Conservation (phyloP, 306 rosid genomes). For the Senna tora region DNA sequence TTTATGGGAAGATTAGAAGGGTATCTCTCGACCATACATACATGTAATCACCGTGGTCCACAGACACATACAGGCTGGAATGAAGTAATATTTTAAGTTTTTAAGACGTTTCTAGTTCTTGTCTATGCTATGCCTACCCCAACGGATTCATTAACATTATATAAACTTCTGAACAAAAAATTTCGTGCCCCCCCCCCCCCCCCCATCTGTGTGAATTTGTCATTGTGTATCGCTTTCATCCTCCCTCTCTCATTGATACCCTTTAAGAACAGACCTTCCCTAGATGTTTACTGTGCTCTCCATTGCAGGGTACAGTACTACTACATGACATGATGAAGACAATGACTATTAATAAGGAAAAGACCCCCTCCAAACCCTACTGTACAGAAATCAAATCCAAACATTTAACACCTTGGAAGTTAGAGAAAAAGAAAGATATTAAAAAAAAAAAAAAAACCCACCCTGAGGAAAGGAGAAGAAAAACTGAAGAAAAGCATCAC, state of each 20-base stretch:
- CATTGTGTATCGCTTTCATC: conserved; percentile 42
- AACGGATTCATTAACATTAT: too few relatives aligned
- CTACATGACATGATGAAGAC: conserved; percentile 35
- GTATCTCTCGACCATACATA: too few relatives aligned
- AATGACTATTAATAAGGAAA: conserved; percentile 34
- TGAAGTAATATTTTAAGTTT: background rate
- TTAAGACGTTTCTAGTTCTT: background rate
- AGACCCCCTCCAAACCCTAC: conserved; percentile 65
- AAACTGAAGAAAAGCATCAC: conserved; percentile 41
- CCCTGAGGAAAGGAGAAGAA: conserved; percentile 33
- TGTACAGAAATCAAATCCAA: conserved; percentile 63
- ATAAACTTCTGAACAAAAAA: too few relatives aligned
- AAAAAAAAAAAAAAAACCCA: conserved; percentile 41
- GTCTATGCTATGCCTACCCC: too few relatives aligned
- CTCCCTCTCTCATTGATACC: conserved; percentile 29
- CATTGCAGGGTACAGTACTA: conserved; percentile 33
- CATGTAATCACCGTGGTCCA: too few relatives aligned
- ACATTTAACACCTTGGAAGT: conserved; percentile 47
- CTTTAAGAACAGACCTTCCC: conserved; percentile 32
- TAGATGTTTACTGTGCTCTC: conserved; percentile 36
- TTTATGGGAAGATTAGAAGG: too few relatives aligned
- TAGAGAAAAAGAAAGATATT: conserved; percentile 51
- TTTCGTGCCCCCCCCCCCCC: background rate
- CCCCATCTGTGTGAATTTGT: too few relatives aligned
- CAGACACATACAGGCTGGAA: too few relatives aligned